These are phyloP conservation scores for Flaveria brownii DNA, from an alignment of 129 eudicot species.

Conservation along the genomic window DNA sequence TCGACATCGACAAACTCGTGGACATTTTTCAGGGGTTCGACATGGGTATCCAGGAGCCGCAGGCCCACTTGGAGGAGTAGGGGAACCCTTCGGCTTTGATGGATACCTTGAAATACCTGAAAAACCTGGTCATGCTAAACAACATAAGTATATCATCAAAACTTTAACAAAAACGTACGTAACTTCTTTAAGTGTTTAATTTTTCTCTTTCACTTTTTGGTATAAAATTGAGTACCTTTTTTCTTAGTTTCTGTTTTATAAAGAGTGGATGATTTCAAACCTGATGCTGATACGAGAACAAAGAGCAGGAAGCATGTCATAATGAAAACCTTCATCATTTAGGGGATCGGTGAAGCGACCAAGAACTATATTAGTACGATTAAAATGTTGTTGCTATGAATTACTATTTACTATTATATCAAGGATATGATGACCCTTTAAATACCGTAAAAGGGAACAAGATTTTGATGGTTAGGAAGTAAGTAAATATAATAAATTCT, in stretches of 20 bases:
- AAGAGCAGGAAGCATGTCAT: constrained; percentile 11
- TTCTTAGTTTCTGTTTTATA: not conserved
- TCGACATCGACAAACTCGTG: not conserved
- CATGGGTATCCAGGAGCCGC: constrained; percentile 21
- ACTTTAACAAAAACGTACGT: not conserved
- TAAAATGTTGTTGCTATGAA: not conserved
- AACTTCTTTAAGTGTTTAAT: not conserved
- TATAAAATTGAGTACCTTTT: not conserved
- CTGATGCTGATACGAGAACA: constrained; percentile 20
- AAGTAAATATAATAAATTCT: too few species aligned
- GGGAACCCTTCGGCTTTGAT: constrained; percentile 20
- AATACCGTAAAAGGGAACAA: not conserved
- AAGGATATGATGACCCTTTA: not conserved
- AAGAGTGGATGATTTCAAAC: not conserved
- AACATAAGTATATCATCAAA: not conserved
- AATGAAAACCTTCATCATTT: not conserved
- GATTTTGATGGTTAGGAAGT: too few species aligned
- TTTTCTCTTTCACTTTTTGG: not conserved
- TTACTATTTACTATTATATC: not conserved
- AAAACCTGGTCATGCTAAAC: not conserved
- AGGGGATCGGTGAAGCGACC: not conserved
- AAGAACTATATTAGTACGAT: not conserved
- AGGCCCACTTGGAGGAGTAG: constrained; percentile 27
- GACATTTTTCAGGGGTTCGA: not conserved
- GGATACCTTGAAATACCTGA: not conserved